Conservation (phyloP, 2,329 filamentous ascomycete genomes). For the Penicillium sumatraense region DNA sequence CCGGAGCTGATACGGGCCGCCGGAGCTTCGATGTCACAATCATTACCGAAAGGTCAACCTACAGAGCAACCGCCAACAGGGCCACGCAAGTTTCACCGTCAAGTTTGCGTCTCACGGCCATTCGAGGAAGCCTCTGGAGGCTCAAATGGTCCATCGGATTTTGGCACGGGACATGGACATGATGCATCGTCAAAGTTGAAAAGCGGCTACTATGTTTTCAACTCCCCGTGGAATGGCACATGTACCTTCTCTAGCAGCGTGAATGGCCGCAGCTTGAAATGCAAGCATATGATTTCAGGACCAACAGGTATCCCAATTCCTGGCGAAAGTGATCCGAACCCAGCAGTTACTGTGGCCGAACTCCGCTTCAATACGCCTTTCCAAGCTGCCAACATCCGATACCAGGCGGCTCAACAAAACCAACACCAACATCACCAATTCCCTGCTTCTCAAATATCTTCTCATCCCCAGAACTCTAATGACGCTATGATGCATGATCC, state of each 20-base stretch:
- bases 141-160: conserved; percentile 6
- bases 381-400: conserved; percentile 41
- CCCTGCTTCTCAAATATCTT: conserved; percentile 18
- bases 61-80: conserved; percentile 22
- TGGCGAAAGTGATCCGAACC: conserved; percentile 23
- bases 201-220: conserved; percentile 69
- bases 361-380: conserved; percentile 86
- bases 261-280: conserved; percentile 74
- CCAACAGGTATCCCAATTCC: conserved; percentile 26
- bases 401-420: conserved; percentile 21
- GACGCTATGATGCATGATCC: neutral
- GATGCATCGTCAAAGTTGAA: conserved; percentile 35
- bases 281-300: conserved; percentile 68
- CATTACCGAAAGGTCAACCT: conserved; percentile 11
- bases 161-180: conserved; percentile 8
- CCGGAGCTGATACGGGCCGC: conserved; percentile 29
- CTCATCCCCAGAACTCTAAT: conserved; percentile 19
- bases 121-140: conserved; percentile 14
- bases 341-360: conserved; percentile 71
- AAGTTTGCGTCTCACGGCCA: conserved; percentile 38
- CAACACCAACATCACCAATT: conserved; percentile 21
- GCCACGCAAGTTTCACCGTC: conserved; percentile 37
- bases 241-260: conserved; percentile 84
- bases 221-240: conserved; percentile 82
- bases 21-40: conserved; percentile 14